These are phyloP conservation scores for Corynespora cassiicola DNA, from an alignment of 2,329 filamentous ascomycete genomes.

Conservation along the genomic window DNA sequence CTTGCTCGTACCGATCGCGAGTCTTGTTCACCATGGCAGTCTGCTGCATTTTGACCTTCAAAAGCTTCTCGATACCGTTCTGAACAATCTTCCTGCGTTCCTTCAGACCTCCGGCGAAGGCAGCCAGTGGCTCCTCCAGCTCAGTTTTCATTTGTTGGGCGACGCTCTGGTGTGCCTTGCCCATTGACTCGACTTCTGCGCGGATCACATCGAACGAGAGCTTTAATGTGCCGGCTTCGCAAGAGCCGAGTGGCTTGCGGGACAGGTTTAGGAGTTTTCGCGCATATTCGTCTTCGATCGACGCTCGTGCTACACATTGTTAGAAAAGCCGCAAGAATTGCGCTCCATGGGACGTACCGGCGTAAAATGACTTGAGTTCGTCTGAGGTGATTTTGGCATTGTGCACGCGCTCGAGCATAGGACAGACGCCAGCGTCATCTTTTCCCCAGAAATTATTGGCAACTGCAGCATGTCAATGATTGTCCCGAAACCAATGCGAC, in stretches of 20 bases:
- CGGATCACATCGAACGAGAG: constrained; percentile 86
- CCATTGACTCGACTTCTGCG: constrained; percentile 90
- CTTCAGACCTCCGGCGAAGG: constrained; percentile 94
- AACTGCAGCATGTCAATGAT: constrained; percentile 63
- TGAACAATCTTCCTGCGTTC: constrained; percentile 97
- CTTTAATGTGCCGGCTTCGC: constrained; percentile 83
- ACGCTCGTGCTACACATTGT: constrained; percentile 71
- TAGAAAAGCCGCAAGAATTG: constrained; percentile 5
- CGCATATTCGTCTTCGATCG: constrained; percentile 96
- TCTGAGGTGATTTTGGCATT: constrained; percentile 93
- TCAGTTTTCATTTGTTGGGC: constrained; percentile 95
- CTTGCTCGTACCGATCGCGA: constrained; percentile 93
- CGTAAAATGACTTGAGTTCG: constrained; percentile 91
- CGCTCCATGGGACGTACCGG: constrained; percentile 59
- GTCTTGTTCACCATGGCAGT: constrained; percentile 93
- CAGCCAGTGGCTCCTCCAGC: constrained; percentile 88
- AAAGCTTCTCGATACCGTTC: constrained; percentile 87
- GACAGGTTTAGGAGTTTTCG: constrained; percentile 85
- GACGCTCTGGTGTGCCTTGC: constrained; percentile 89
- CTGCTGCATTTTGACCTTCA: constrained; percentile 93
- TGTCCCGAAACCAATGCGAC: neutral
- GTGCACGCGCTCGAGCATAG: constrained; percentile 92
- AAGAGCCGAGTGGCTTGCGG: constrained; percentile 87
- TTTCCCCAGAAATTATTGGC: constrained; percentile 99
- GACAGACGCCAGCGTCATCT: constrained; percentile 93